Evolutionary conservation across 148 eudicot species (phyloP), one percentile per base, ranked within the genome.

Genomic region (Camellia japonica): DNA sequence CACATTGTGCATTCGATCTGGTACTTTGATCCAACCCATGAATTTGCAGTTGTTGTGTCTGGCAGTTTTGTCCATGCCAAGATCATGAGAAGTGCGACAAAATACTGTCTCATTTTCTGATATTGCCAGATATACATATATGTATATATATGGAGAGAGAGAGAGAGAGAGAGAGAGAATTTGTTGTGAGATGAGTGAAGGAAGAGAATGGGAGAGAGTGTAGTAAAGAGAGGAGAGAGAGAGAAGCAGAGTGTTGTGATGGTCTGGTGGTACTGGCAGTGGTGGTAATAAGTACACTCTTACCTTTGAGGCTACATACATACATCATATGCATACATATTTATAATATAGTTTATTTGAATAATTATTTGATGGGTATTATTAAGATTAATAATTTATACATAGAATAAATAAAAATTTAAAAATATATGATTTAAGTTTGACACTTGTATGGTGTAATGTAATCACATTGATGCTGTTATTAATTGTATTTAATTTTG

Each of bases 1-100:
- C 95, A 91, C 88, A 90, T 85, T 80, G 88, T 84, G 76, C 95
- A 92, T 13, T 89, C 89, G 68, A 92, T 78, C 58, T 89, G 81
- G 87, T 91, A 89, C 80, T 87, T 85, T 4, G 91, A 89, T 67
- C 86, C 88, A 3, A 77, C 77, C 86, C 80, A 87, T 81, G 84
- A 86, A 65, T 58, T 82, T 47, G 86, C 63, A 1, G 81, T 13
- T 13, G 81, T 13, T 13, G 56, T 55, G 4, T 18, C 51, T 23
- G 76, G 67, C 2, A 7, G 0, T 58, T 49, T 5, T 38, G 68
- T 4, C 3, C 68, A 71, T 55, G 73, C 68, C 0, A 41, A 44
- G 54, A 72, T 10, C 8, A 79, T 20, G 15, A 58, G 4, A 14
- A 79, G 44, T 2, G 56, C 7, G 12, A 68, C 1, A 3, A 42